phyloP scores from a whole-genome alignment of 2,329 filamentous ascomycete genomes.

The Leptographium procerum region DNA sequence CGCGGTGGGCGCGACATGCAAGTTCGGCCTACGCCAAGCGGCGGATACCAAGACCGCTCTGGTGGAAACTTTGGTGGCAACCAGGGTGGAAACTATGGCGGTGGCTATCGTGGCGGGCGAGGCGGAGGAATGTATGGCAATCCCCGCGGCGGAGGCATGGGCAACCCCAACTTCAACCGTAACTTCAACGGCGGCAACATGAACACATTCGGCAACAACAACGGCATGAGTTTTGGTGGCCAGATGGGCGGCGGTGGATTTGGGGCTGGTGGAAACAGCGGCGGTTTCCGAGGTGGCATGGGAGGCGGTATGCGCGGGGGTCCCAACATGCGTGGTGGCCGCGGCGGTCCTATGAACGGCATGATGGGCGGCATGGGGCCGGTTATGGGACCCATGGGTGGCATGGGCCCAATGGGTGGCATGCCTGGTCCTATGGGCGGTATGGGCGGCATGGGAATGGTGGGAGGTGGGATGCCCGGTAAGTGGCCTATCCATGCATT shows the following conservation, averaged over 20 bases:
- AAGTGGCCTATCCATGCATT: constrained; percentile 22
- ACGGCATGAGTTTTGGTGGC: constrained; percentile 20
- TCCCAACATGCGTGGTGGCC: constrained; percentile 38
- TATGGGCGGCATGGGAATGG: constrained; percentile 30
- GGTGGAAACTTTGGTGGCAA: constrained; percentile 34
- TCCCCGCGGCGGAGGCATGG: constrained; percentile 27
- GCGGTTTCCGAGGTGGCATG: constrained; percentile 39
- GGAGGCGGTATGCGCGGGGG: constrained; percentile 35
- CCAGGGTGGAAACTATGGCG: constrained; percentile 29
- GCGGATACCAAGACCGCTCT: constrained; percentile 35
- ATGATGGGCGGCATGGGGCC: constrained; percentile 19
- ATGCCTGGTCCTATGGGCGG: constrained; percentile 35
- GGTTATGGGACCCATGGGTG: constrained; percentile 33
- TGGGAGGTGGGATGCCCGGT: constrained; percentile 44
- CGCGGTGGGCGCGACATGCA: constrained; percentile 54
- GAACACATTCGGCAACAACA: constrained; percentile 20
- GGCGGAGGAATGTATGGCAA: constrained; percentile 18
- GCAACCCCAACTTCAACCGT: constrained; percentile 22
- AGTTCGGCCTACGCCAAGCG: constrained; percentile 37
- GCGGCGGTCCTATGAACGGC: constrained; percentile 5
- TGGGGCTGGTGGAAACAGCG: constrained; percentile 29
- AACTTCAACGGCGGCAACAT: constrained; percentile 32
- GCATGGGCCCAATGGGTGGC: constrained; percentile 27
- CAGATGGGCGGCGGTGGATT: constrained; percentile 42
- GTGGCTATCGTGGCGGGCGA: constrained; percentile 17